These are phyloP conservation scores for Fusarium chlamydosporum DNA, from an alignment of 2,329 filamentous ascomycete species.

Conservation along the genomic window DNA sequence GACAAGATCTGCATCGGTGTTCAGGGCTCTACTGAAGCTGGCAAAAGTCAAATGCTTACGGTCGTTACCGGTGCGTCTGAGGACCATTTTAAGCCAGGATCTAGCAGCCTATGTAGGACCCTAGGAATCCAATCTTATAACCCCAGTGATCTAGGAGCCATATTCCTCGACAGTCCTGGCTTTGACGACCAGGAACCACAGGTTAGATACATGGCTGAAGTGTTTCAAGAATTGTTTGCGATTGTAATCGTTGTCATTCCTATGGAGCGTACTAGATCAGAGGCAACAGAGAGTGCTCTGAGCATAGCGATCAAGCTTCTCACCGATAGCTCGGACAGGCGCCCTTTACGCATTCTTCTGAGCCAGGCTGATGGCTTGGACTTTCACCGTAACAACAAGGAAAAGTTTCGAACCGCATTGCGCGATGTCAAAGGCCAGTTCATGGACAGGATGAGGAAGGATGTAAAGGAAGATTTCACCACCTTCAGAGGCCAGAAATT, in stretches of 20 bases:
- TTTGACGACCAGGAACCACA: slow-evolving; percentile 13
- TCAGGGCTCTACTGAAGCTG: slow-evolving; percentile 5
- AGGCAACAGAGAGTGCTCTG: not conserved
- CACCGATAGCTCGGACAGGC: not conserved
- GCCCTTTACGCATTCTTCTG: slow-evolving; percentile 6
- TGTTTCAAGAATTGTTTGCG: slow-evolving; percentile 15
- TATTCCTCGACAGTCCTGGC: not conserved
- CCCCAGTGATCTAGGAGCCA: not conserved
- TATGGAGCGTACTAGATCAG: slow-evolving; percentile 1
- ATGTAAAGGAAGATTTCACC: not conserved
- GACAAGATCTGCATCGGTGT: slow-evolving; percentile 14
- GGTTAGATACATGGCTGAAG: slow-evolving; percentile 17
- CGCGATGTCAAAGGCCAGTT: slow-evolving; percentile 7
- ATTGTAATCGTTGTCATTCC: slow-evolving; percentile 7
- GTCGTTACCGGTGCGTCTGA: not conserved
- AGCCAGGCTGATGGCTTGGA: slow-evolving; percentile 1
- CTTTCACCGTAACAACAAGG: not conserved
- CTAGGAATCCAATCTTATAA: slow-evolving; percentile 10
- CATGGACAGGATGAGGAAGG: not conserved
- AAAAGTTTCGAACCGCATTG: not conserved
- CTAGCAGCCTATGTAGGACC: slow-evolving; percentile 8
- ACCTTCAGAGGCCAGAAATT: not conserved
- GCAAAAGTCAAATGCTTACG: slow-evolving; percentile 13
- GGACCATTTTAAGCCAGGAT: slow-evolving; percentile 12
- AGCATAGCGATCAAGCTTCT: not conserved